Evolutionary conservation across 305 asterid species (phyloP).

Genomic region (Fraxinus velutina): DNA sequence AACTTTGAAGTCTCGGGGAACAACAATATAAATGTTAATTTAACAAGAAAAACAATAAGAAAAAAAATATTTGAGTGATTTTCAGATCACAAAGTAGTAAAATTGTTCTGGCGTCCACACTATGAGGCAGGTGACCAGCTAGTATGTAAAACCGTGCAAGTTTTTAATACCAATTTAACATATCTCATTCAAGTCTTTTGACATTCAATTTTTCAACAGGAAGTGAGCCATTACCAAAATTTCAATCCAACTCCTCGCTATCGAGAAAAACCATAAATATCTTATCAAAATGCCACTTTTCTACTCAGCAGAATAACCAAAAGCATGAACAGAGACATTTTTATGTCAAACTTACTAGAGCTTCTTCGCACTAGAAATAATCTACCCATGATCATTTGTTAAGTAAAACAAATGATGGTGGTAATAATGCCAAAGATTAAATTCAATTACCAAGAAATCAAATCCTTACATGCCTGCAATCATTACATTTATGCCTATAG

Average conservation of each 20-base stretch:
- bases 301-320: neutral
- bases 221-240: neutral
- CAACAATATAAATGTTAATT: neutral
- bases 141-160: neutral
- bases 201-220: neutral
- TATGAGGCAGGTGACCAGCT: neutral
- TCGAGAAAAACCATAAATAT: neutral
- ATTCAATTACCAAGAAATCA: slow-evolving; percentile 4
- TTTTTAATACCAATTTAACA: neutral
- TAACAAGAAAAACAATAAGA: neutral
- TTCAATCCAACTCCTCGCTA: neutral
- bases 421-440: neutral
- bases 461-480: neutral
- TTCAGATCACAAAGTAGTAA: neutral
- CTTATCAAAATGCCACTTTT: neutral
- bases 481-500: neutral
- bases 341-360: neutral
- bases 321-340: neutral
- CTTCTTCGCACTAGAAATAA: neutral
- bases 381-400: neutral
- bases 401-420: neutral
- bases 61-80: neutral
- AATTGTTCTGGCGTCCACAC: neutral
- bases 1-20: neutral
- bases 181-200: neutral